phyloP scores from a whole-genome alignment of 257 asterid genomes.

The Asclepias syriaca region DNA sequence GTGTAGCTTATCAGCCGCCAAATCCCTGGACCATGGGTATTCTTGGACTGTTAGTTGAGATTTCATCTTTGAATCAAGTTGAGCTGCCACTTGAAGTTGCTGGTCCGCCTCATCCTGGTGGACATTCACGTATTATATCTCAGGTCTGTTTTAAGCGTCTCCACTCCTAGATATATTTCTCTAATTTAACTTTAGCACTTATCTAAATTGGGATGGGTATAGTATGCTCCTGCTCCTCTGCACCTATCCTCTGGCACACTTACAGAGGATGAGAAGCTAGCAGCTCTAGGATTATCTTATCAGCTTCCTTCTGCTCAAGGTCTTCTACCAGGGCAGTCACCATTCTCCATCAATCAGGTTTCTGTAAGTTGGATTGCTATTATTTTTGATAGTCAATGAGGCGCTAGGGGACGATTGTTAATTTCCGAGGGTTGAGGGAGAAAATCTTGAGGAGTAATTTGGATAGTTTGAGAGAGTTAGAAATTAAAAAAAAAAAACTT shows the following conservation, averaged over 20 bases:
- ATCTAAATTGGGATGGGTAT: conserved; percentile 25
- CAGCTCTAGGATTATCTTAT: conserved; percentile 68
- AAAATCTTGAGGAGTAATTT: too few species aligned
- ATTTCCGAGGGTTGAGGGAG: too few species aligned
- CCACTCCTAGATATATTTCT: neutral
- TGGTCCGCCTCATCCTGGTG: conserved; percentile 51
- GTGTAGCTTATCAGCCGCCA: conserved; percentile 96
- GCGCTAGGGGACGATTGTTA: too few species aligned
- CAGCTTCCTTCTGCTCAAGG: conserved; percentile 72
- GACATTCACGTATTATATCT: conserved; percentile 60
- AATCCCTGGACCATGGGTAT: conserved; percentile 99
- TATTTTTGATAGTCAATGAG: too few species aligned
- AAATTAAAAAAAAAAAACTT: too few species aligned
- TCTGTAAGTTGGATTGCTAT: conserved; percentile 7
- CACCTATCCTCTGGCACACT: conserved; percentile 64
- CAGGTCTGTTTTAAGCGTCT: conserved; percentile 45
- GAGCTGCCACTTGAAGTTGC: conserved; percentile 63
- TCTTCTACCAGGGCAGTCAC: conserved; percentile 61
- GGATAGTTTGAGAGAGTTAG: too few species aligned
- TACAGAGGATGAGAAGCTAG: conserved; percentile 73
- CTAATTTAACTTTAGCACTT: neutral
- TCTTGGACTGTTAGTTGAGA: conserved; percentile 74
- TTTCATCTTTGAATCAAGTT: conserved; percentile 56
- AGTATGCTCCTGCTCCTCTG: conserved; percentile 64
- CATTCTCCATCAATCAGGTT: conserved; percentile 77